These are phyloP conservation scores for Chlorella sp. DNA, from an alignment of 139 green algal species.

Conservation along the genomic window DNA sequence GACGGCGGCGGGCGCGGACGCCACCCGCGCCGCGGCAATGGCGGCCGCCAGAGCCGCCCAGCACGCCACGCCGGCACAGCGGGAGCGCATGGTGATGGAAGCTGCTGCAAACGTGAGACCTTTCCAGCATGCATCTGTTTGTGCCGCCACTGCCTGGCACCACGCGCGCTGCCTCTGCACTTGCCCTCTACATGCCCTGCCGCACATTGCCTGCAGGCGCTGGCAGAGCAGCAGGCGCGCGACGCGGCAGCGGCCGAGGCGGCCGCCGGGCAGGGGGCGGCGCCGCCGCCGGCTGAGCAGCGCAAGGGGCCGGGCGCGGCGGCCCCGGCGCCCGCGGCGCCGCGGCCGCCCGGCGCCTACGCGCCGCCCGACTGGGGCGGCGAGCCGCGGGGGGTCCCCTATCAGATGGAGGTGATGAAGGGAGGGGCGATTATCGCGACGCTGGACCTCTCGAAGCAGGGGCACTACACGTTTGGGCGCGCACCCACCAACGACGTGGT, in stretches of 20 bases:
- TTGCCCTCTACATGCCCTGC: background rate
- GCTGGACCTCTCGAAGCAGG: constrained; percentile 34
- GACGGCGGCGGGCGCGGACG: background rate
- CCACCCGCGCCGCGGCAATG: constrained; percentile 19
- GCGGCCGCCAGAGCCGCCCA: constrained; percentile 32
- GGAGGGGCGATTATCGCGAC: constrained; percentile 55
- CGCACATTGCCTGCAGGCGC: background rate
- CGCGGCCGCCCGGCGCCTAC: constrained; percentile 33
- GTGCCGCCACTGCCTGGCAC: background rate
- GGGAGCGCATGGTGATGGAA: constrained; percentile 39
- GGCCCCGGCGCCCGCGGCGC: background rate
- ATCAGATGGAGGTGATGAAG: constrained; percentile 72
- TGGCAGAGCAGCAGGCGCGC: constrained; percentile 14
- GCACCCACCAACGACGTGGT: constrained; percentile 60
- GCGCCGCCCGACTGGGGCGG: constrained; percentile 61
- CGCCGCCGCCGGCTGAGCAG: background rate
- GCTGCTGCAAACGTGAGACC: constrained; percentile 25
- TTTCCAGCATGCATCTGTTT: background rate
- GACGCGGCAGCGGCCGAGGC: background rate
- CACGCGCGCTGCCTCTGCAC: too few relatives aligned
- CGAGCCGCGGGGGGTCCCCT: constrained; percentile 61
- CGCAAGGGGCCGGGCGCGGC: background rate
- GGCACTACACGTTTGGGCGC: constrained; percentile 69
- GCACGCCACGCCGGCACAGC: constrained; percentile 36
- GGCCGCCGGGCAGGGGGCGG: background rate